Evolutionary conservation across 1,284 basidiomycete genomes (phyloP).

Genomic region (Coniferiporia weirii): DNA sequence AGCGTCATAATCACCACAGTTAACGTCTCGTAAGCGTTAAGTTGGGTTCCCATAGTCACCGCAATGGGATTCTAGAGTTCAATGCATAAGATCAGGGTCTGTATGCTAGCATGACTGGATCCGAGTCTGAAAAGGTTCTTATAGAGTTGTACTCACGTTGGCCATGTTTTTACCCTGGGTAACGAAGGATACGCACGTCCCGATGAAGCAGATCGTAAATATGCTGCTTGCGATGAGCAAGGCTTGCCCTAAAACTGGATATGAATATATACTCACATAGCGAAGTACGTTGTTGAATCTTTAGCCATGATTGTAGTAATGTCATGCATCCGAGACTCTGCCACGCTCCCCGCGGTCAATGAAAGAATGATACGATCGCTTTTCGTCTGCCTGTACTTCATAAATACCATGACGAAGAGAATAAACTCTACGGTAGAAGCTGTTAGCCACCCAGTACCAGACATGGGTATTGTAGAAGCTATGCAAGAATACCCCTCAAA

Average conservation of each 20-base stretch:
- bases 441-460: no score
- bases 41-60: neutral
- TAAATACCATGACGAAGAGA: no score
- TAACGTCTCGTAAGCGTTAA: conserved; percentile 4
- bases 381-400: no score
- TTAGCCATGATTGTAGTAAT: conserved; percentile 5
- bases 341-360: neutral
- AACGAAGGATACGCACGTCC: neutral
- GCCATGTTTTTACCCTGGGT: neutral
- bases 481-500: no score
- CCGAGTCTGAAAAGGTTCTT: neutral
- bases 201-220: neutral
- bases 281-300: conserved; percentile 8
- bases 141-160: neutral
- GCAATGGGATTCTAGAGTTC: neutral
- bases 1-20: conserved; percentile 2
- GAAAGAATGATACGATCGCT: neutral
- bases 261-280: neutral
- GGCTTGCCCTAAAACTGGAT: neutral
- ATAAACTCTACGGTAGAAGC: no score
- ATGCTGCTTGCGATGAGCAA: neutral
- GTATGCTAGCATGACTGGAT: neutral
- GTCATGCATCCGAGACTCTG: neutral
- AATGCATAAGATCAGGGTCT: no score
- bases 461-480: no score